A percentile compares a stretch with the other conserved stretches of the same genome.
Evolutionary conservation across 805 yeast genomes (phyloP).

Genomic region (Candida sithepensis): DNA sequence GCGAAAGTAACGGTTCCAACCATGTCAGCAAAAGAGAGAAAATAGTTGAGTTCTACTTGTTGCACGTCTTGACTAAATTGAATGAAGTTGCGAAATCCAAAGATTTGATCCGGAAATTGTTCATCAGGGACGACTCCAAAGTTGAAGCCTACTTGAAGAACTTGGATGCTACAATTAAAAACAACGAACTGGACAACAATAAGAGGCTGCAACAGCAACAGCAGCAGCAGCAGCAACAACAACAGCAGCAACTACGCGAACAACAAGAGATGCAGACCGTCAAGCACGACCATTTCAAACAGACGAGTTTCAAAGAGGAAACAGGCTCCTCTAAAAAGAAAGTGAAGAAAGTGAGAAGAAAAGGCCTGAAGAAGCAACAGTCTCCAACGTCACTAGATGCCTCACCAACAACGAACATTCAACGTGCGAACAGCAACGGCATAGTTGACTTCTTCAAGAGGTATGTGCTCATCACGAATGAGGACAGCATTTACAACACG

Average conservation of each 20-base stretch:
- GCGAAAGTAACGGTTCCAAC: neutral
- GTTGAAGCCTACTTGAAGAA: conserved; percentile 10
- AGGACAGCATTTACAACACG: conserved; percentile 2
- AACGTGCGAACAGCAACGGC: neutral
- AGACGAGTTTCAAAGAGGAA: neutral
- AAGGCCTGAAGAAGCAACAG: neutral
- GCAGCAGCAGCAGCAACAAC: conserved; percentile 1
- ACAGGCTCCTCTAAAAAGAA: neutral
- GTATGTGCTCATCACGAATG: neutral
- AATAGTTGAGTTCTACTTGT: conserved; percentile 23
- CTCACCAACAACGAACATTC: neutral
- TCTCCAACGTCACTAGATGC: neutral
- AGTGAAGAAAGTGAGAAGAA: conserved; percentile 3
- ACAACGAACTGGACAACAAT: conserved; percentile 1
- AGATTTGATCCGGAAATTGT: conserved; percentile 17
- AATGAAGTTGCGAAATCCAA: conserved; percentile 15
- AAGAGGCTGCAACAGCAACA: conserved; percentile 2
- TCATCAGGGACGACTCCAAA: conserved; percentile 15
- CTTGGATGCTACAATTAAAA: conserved; percentile 8
- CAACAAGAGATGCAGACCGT: neutral
- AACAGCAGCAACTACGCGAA: neutral
- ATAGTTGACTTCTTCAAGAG: conserved; percentile 6
- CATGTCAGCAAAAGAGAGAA: conserved; percentile 10
- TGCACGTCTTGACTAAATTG: conserved; percentile 22
- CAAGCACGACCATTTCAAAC: neutral